Base-by-base conservation (phyloP, 495 filamentous ascomycete genomes). In the Tuber indicum region DNA sequence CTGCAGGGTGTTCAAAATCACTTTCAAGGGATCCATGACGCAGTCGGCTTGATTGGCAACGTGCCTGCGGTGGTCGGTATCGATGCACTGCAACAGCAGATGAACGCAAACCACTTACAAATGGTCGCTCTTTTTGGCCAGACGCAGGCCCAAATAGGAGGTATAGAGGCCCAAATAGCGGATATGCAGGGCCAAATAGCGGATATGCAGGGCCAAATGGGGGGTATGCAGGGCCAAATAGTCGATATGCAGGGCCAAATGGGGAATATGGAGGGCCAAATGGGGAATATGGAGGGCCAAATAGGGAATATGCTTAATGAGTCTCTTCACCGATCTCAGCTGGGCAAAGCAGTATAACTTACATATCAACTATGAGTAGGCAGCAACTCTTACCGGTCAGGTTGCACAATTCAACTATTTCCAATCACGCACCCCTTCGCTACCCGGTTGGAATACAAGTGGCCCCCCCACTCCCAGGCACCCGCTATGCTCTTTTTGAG, bases 321-420 rank as follows among this genome's bases (percentile, higher is more conserved):
- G 42, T 74, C 23, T 74, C 39, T 74, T 58, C 62, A 21, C 45
- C 46, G 47, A 58, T 73, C 21, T 23, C 21, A 49, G 21, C 7
- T 49, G 47, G 47, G 47, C 47, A 23, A 49, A 49, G 1, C 6
- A 23, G 47, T 49, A 49, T 23, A 23, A 23, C 47, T 49, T 49
- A 49, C 47, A 49, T 23, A 19, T 49, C 66, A 79, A 74, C 72
- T 32, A 32, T 1, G 32, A 32, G 32, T 26, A 75, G 77, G 69
- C 75, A 77, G 39, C 72, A 72, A 26, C 32, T 78, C 32, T 71
- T 77, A 10, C 72, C 72, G n/a, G 69, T 79, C 42, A 72, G 69
- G 45, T 70, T 72, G 32, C 72, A 72, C 41, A 74, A 79, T 52
- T 39, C 72, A 36, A 52, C 75, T 36, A 7, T 71, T 21, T 72